Base-by-base conservation (phyloP, 805 yeast species). In the Jamesozyma hellenica region DNA sequence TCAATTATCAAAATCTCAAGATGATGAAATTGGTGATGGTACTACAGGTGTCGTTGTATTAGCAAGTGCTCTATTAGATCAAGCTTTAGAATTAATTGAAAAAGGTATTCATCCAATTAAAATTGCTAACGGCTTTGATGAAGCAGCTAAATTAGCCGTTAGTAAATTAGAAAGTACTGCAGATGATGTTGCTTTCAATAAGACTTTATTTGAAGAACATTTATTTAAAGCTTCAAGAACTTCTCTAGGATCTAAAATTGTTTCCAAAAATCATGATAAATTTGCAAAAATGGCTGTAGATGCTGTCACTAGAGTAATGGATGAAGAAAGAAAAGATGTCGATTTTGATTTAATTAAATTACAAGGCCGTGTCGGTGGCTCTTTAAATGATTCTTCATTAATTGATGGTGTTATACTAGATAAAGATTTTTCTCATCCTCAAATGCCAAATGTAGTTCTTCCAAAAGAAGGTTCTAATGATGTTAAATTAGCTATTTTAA, bases 21-120 rank as follows among this genome's bases (percentile, higher is more conserved):
- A 90, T 63, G 96, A 92, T 60, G 97, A 90, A 66, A 86, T 90
- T 59, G 98, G 98, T 41, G 98, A 90, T 61, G 98, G 98, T 57
- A 92, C 99, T 23, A 92, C 99, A 4, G 97, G 97, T 58, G 99
- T 92, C 23, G 97, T 92, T 39, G 97, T 92, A 2, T 68, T 92
- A 38, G 97, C 98, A 1, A 83, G 95, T 49, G 94, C 97, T 2
- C 68, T 92, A 47, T 70, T 92, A 43, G 96, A 90, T 61, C 95
- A 92, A 66, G 96, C 98, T 3, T 65, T 82, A 41, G 96, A 87
- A 58, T 74, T 92, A 47, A 88, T 92, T 49, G 96, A 92, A 56
- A 86, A 84, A 67, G 97, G 97, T 42, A 88, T 92, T 47, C 99
- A 92, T 58, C 98, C 99, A 35, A 86, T 92, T 50, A 82, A 90